A percentile compares a stretch with the other conserved stretches of the same genome.
Conservation (phyloP, 73 alveolate species). For the Stentor roeselii region DNA sequence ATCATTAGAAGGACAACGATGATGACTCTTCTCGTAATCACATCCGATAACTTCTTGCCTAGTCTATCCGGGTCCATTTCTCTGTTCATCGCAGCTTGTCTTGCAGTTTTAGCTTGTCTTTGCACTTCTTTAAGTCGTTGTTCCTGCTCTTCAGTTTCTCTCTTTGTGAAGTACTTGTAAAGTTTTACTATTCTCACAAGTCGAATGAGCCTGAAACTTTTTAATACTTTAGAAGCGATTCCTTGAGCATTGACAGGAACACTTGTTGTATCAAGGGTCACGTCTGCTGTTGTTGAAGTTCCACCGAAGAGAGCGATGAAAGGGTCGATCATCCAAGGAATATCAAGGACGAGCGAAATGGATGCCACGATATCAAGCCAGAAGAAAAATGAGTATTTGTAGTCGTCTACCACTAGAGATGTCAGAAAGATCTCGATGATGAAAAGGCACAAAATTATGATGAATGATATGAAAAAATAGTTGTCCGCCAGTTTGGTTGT, state of each 20-base stretch:
- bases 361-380: conserved; percentile 75
- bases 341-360: conserved; percentile 58
- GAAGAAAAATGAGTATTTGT: conserved; percentile 64
- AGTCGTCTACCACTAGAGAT: conserved; percentile 59
- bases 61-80: conserved; percentile 48
- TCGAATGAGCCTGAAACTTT: conserved; percentile 60
- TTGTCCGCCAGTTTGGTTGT: conserved; percentile 55
- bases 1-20: conserved; percentile 85
- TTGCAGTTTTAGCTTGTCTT: conserved; percentile 60
- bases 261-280: conserved; percentile 47
- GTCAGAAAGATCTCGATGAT: conserved; percentile 46
- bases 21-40: conserved; percentile 90
- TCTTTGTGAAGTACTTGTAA: conserved; percentile 69
- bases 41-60: conserved; percentile 85
- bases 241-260: not conserved
- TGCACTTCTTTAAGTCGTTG: conserved; percentile 62
- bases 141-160: conserved; percentile 71
- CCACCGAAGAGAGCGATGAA: conserved; percentile 29
- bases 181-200: conserved; percentile 74
- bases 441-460: conserved; percentile 45
- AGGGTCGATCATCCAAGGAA: conserved; percentile 45
- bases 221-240: conserved; percentile 1
- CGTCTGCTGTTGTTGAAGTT: conserved; percentile 26
- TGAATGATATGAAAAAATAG: conserved; percentile 47
- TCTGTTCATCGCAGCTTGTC: conserved; percentile 73